Evolutionary conservation across 345 rosid genomes (phyloP).

Genomic region (Aquilaria sinensis): DNA sequence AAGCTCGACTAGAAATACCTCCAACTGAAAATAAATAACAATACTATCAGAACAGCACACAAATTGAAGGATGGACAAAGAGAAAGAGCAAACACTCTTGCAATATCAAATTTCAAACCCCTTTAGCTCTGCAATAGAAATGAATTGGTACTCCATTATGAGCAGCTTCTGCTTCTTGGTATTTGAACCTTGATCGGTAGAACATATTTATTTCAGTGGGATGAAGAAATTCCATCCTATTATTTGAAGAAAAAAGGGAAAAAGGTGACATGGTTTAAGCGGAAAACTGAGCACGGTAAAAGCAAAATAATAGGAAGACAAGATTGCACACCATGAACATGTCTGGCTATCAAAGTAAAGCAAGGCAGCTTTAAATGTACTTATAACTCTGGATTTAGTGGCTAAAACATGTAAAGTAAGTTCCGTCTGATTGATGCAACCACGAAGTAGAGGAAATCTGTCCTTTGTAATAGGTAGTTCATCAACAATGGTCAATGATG

Average conservation of each 20-base stretch:
- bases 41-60: conserved; percentile 9
- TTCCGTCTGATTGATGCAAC: conserved; percentile 40
- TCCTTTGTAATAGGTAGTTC: conserved; percentile 68
- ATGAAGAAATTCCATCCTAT: conserved; percentile 68
- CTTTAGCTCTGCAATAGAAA: conserved; percentile 66
- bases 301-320: conserved; percentile 11
- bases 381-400: conserved; percentile 59
- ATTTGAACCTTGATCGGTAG: conserved; percentile 50
- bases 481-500: conserved; percentile 65
- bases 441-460: conserved; percentile 61
- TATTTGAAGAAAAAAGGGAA: conserved; percentile 16
- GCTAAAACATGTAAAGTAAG: conserved; percentile 54
- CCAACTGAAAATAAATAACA: conserved; percentile 49
- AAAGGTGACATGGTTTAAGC: conserved; percentile 6
- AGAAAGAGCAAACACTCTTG: conserved; percentile 1
- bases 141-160: conserved; percentile 50
- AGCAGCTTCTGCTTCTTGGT: conserved; percentile 22
- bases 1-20: conserved; percentile 63
- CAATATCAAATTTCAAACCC: conserved; percentile 33
- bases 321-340: conserved; percentile 56
- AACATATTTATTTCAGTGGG: conserved; percentile 65
- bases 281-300: conserved; percentile 9
- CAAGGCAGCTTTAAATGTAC: conserved; percentile 36
- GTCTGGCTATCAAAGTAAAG: conserved; percentile 66
- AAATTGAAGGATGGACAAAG: conserved; percentile 10